A percentile compares a stretch with the other conserved stretches of the same genome.
phyloP scores from a whole-genome alignment of 805 yeast genomes.

The Kuraishia borneana region DNA sequence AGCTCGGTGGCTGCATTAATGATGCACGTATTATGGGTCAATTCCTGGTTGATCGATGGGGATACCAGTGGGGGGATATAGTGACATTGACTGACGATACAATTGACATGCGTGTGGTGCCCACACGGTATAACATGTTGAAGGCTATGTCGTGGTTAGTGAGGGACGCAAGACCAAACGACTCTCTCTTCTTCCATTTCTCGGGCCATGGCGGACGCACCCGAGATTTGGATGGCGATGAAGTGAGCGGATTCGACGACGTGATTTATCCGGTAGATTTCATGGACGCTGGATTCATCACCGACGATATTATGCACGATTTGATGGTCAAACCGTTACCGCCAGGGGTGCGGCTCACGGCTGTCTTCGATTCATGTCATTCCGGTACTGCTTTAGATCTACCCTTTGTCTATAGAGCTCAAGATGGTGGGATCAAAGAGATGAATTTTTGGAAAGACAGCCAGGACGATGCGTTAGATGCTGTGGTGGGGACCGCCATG shows the following conservation, averaged over 20 bases:
- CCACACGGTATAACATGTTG: slow-evolving; percentile 52
- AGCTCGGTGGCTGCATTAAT: slow-evolving; percentile 61
- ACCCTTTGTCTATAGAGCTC: slow-evolving; percentile 56
- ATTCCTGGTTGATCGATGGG: slow-evolving; percentile 27
- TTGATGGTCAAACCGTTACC: slow-evolving; percentile 50
- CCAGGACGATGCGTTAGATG: slow-evolving; percentile 45
- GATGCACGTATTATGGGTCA: slow-evolving; percentile 42
- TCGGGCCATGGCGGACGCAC: slow-evolving; percentile 75
- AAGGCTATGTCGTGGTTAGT: slow-evolving; percentile 71
- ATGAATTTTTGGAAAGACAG: slow-evolving; percentile 60
- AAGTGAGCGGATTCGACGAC: slow-evolving; percentile 64
- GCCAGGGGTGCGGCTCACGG: slow-evolving; percentile 61
- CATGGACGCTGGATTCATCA: slow-evolving; percentile 45
- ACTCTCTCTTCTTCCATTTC: slow-evolving; percentile 62
- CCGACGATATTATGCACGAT: slow-evolving; percentile 58
- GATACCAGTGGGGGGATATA: slow-evolving; percentile 37
- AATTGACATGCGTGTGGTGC: slow-evolving; percentile 32
- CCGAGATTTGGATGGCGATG: slow-evolving; percentile 58
- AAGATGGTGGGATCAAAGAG: slow-evolving; percentile 65
- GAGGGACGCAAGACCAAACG: slow-evolving; percentile 58
- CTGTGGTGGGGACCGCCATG: slow-evolving; percentile 38
- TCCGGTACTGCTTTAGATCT: slow-evolving; percentile 67
- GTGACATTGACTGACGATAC: slow-evolving; percentile 44
- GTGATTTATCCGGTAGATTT: slow-evolving; percentile 67
- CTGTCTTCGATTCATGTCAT: slow-evolving; percentile 69